A percentile compares a stretch with the other conserved stretches of the same genome.
Conservation (phyloP, 768 basidiomycete genomes). For the Neoboletus brunneissimus region DNA sequence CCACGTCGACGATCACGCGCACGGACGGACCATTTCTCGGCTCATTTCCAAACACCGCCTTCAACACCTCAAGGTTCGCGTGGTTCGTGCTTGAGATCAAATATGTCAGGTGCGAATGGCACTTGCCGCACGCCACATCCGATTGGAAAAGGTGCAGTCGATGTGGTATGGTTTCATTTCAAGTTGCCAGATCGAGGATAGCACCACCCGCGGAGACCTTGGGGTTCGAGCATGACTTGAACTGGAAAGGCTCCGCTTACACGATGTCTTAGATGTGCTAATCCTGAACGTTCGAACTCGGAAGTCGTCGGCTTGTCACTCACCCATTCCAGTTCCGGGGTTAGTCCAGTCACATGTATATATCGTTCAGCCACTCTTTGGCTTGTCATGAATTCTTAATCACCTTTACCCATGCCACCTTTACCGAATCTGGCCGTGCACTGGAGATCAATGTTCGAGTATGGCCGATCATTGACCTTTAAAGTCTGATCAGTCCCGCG, state of each 20-base stretch:
- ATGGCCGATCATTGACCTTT: neutral
- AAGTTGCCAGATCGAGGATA: neutral
- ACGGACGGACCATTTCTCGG: neutral
- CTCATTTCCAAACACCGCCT: slow-evolving; percentile 12
- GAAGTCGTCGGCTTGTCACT: neutral
- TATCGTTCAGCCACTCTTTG: neutral
- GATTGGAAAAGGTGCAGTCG: neutral
- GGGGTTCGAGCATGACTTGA: neutral
- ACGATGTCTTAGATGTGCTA: neutral
- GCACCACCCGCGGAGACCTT: slow-evolving; percentile 14
- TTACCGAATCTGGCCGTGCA: neutral
- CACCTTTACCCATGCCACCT: neutral
- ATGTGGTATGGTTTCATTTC: slow-evolving; percentile 9
- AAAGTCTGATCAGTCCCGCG: slow-evolving; percentile 12
- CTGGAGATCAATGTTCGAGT: neutral
- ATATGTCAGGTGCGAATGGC: slow-evolving; percentile 1
- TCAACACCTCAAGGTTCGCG: neutral
- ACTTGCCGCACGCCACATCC: slow-evolving; percentile 1
- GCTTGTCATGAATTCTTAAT: neutral
- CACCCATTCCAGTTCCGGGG: neutral
- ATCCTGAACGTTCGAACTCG: no score
- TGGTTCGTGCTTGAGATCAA: neutral
- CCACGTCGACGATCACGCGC: neutral
- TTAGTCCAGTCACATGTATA: neutral
- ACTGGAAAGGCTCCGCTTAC: neutral